Evolutionary conservation across 1,284 basidiomycete genomes (phyloP).

Genomic region (Ustilago crameri): DNA sequence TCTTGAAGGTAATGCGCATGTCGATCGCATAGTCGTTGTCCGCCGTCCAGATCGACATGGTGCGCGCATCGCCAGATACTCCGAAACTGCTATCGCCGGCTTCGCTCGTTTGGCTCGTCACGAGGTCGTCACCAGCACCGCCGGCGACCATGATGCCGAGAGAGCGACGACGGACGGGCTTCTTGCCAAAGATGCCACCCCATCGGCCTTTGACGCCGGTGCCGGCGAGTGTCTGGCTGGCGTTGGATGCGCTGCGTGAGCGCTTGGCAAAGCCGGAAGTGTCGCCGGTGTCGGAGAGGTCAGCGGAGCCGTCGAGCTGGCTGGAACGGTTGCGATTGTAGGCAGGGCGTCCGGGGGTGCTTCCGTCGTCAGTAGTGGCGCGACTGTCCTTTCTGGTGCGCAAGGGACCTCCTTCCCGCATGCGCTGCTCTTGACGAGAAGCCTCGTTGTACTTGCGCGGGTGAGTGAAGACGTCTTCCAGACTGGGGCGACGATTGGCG

Average conservation of each 20-base stretch:
- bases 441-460: constrained; percentile 53
- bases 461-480: constrained; percentile 58
- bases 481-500: constrained; percentile 48
- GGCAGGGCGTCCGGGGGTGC: constrained; percentile 11
- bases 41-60: constrained; percentile 77
- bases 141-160: constrained; percentile 45
- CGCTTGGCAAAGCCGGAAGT: constrained; percentile 25
- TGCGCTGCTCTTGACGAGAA: constrained; percentile 41
- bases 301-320: constrained; percentile 35
- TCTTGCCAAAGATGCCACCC: constrained; percentile 50
- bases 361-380: constrained; percentile 24
- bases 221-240: constrained; percentile 28
- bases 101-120: constrained; percentile 44
- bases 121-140: constrained; percentile 15
- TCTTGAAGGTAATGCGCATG: constrained; percentile 88
- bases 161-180: constrained; percentile 38
- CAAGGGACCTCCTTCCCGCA: constrained; percentile 40
- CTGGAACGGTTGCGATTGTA: constrained; percentile 39
- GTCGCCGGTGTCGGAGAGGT: constrained; percentile 26
- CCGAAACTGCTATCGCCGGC: constrained; percentile 46
- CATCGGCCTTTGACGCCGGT: constrained; percentile 29
- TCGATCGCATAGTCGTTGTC: constrained; percentile 87
- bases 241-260: constrained; percentile 38
- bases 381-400: constrained; percentile 46
- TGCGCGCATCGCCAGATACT: constrained; percentile 25